Conservation (phyloP, 208 protist species). For the Trypanosomatidae sp. region DNA sequence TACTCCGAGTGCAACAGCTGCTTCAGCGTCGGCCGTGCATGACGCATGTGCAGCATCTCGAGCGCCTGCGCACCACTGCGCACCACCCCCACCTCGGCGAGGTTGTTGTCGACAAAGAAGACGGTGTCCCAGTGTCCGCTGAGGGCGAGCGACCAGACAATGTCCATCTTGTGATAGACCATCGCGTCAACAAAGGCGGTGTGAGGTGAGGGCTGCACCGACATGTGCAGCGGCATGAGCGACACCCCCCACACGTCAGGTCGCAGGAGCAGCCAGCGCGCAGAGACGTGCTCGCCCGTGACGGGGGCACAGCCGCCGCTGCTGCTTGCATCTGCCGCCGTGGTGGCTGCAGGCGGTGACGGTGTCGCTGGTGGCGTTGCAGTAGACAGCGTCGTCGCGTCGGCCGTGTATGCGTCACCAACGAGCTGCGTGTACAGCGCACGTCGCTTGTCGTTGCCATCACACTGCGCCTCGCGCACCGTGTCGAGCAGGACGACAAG, state of each 20-base stretch:
- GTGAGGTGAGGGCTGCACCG: constrained; percentile 36
- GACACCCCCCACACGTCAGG: constrained; percentile 69
- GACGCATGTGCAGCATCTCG: constrained; percentile 27
- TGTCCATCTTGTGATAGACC: constrained; percentile 65
- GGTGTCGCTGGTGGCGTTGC: too few relatives aligned
- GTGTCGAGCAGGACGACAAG: too few relatives aligned
- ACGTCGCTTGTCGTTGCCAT: too few relatives aligned
- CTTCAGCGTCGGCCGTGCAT: constrained; percentile 9
- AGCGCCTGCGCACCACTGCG: constrained; percentile 41
- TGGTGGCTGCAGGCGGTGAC: too few relatives aligned
- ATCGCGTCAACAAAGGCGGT: constrained; percentile 70
- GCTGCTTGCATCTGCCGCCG: too few relatives aligned
- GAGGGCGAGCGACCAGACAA: constrained; percentile 68
- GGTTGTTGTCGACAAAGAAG: constrained; percentile 82
- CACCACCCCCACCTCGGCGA: constrained; percentile 61
- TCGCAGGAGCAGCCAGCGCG: constrained; percentile 62
- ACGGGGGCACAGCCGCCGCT: neutral
- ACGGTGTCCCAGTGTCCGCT: constrained; percentile 66
- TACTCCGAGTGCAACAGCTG: constrained; percentile 58
- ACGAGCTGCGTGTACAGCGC: too few relatives aligned
- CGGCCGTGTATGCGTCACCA: too few relatives aligned
- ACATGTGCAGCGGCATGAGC: constrained; percentile 36
- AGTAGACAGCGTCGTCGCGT: too few relatives aligned
- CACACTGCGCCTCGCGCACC: too few relatives aligned
- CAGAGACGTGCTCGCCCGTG: neutral